Base-by-base conservation (phyloP, 2,329 filamentous ascomycete species). In the Sporothrix mexicana region DNA sequence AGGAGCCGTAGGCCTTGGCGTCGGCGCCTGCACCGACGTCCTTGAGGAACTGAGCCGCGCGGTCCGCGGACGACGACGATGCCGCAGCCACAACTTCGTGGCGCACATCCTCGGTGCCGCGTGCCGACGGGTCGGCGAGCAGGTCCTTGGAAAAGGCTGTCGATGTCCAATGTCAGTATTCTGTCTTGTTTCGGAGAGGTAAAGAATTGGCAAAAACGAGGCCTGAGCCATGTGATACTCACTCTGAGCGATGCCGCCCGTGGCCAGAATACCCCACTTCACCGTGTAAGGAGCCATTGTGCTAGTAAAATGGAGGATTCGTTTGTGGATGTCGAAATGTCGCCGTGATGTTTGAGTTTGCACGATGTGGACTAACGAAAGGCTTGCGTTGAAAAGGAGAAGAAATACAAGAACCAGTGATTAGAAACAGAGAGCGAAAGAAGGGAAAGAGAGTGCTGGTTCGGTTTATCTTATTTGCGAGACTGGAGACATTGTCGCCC, bases 71-170 rank as follows among this genome's bases (percentile, higher is more conserved):
- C 55, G 88, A 90, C 4, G 93, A 96, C 0, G 93, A 96, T 25
- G 93, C 92, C 6, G 92, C 94, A 25, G 93, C 94, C 23, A 91
- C 88, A 66, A 97, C 87, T 77, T 90, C 88, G 83, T 97, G 94
- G 72, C 88, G 87, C 75, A 97, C 86, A 77, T 97, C 92, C 73
- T 85, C 83, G 70, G 92, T 92, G 69, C 87, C 88, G 76, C 94
- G 92, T 66, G 85, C 85, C 55, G 87, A 84, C 17, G 94, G 92
- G 81, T 95, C 90, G 74, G 88, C 87, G 76, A 95, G 89, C 69
- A 97, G 88, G 79, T 97, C 94, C 81, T 91, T 91, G 78, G 90
- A 88, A 83, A 96, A 93, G 75, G 83, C 87, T 89, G 75, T 36
- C n/a, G 43, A 20, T n/a, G 36, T 59, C 20, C 43, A 66, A 25